Evolutionary conservation across 306 rosid genomes (phyloP), one percentile per base, ranked within the genome.

Genomic region (Inga oerstediana): DNA sequence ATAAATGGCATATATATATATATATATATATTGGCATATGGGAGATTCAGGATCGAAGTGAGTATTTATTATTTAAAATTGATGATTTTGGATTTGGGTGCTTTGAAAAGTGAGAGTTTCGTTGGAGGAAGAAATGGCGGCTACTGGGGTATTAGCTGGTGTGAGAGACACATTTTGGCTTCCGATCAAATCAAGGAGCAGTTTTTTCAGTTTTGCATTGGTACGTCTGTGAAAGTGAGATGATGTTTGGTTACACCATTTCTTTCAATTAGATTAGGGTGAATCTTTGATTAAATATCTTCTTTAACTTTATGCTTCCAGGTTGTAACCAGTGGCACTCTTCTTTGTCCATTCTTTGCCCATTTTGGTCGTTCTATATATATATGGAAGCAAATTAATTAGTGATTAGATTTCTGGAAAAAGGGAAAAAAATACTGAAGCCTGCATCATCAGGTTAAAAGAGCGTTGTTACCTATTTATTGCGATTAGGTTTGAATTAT

Each of bases 61-160:
- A 45, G 48, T 45, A 10, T 9, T 45, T 44, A 45, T 17, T 48
- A 17, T 49, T 49, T 49, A 15, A 14, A 49, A 3, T 49, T 49
- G 20, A 5, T 49, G 56, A 49, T 52, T 52, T 52, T 52, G 22
- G 22, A 56, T 19, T 20, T 2, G 10, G 79, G 77, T 85, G 69
- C 80, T 83, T 77, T 20, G 13, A 10, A 80, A 71, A 44, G 37
- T 32, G 35, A 44, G 75, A 15, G 80, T 22, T 80, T 46, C 78
- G 70, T 78, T 75, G 87, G 81, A n/a, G 70, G 79, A 34, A 80
- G 45, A 81, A 86, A 70, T 89, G 90, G 95, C 93, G 91, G 93
- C 91, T 76, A 86, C 10, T 85, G 78, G 67, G 56, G 65, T 16
- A 39, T 72, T n/a, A 37, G 19, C 20, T 52, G 41, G 45, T 8